Evolutionary conservation across 2,329 filamentous ascomycete species (phyloP), one percentile per base, ranked within the genome.

Genomic region (Pseudogymnoascus sp.): DNA sequence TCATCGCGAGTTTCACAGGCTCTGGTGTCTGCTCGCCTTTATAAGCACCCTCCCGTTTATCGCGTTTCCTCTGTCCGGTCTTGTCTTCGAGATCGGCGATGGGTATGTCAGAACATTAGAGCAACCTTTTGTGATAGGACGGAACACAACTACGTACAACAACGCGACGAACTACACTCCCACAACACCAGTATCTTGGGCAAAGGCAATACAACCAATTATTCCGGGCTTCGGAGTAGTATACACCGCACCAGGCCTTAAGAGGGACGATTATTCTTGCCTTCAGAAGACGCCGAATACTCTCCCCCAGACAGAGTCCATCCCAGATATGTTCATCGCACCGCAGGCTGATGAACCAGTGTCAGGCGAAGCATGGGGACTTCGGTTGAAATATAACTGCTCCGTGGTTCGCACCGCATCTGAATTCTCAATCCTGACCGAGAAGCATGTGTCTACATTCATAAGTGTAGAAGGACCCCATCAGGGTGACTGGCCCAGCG

Each of bases 371-470:
- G 20, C 33, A 59, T 59, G 58, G 58, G 58, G 58, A 14, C 41
- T 59, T 41, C 11, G 36, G 15, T 9, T 59, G 7, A 38, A 43
- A 22, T 59, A 59, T 47, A n/a, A 59, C 12, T 59, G 58, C 58
- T 30, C 58, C 2, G 33, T 30, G n/a, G 18, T 59, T 18, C 22
- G 22, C 15, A 43, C 18, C 15, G 22, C 14, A 30, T 38, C 37
- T 9, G 37, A 59, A 28, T 41, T 59, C 14, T 47, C 58, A 30
- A 47, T 59, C 47, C 37, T 59, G n/a, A 47, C 22, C 30, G 30
- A 59, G 25, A 53, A 53, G n/a, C 25, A 25, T 3, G n/a, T 30
- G n/a, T 53, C 43, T 12, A 53, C 18, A 2, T 18, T 33, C 14
- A 12, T n/a, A 37, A 14, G 12, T 6, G 35, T 37, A 37, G 35